Conservation (phyloP, 2,329 filamentous ascomycete species). For the Neonectria ditissima region DNA sequence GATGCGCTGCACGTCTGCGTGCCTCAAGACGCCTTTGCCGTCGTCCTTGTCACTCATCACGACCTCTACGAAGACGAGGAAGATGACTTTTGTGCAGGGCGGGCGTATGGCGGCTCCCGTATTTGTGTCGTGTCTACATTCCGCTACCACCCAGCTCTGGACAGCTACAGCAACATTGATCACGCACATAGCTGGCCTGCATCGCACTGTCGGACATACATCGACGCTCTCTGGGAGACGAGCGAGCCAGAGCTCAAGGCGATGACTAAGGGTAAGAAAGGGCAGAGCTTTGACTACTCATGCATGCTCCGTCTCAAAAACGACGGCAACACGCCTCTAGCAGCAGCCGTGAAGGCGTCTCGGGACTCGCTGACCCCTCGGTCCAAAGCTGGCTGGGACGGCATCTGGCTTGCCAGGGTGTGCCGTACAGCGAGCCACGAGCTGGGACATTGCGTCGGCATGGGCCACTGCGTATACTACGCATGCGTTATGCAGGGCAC, state of each 20-base stretch:
- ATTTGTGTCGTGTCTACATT: constrained; percentile 68
- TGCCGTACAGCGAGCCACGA: constrained; percentile 73
- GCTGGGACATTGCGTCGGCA: constrained; percentile 74
- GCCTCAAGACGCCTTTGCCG: constrained; percentile 68
- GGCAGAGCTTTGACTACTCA: neutral
- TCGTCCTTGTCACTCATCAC: constrained; percentile 67
- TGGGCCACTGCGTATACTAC: constrained; percentile 74
- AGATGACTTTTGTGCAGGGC: constrained; percentile 74
- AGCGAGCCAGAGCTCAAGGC: neutral
- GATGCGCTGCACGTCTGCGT: constrained; percentile 44
- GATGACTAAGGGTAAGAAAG: neutral
- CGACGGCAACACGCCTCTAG: constrained; percentile 41
- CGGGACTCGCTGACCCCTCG: constrained; percentile 30
- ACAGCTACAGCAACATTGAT: constrained; percentile 53
- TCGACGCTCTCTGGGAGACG: constrained; percentile 53
- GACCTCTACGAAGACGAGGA: constrained; percentile 76
- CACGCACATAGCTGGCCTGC: constrained; percentile 72
- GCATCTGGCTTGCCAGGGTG: constrained; percentile 68
- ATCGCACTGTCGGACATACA: constrained; percentile 68
- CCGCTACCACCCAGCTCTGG: constrained; percentile 68
- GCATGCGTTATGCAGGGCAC: constrained; percentile 74
- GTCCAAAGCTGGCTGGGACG: constrained; percentile 45
- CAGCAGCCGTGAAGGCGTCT: constrained; percentile 49
- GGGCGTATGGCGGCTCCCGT: constrained; percentile 74
- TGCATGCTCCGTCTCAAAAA: neutral